Conservation (phyloP, 179 eudicot species). For the Beta lomatogona region DNA sequence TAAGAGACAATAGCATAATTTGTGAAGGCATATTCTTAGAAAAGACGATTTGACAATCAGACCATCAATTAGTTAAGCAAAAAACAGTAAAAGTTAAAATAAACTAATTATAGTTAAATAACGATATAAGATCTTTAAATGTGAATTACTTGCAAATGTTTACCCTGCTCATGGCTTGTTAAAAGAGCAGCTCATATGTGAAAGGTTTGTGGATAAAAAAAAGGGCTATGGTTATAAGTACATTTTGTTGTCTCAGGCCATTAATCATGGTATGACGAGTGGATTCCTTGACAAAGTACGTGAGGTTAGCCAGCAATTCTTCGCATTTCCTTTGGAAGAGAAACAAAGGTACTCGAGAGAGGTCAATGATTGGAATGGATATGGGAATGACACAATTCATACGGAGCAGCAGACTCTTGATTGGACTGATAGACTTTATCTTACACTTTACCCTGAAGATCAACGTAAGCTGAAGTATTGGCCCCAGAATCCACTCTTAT, state of each 20-base stretch:
- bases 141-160: no score
- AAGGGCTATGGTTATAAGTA: not conserved
- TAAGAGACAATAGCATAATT: no score
- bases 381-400: conserved; percentile 15
- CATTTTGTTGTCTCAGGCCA: not conserved
- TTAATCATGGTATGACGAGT: conserved; percentile 15
- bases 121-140: no score
- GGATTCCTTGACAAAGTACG: conserved; percentile 9
- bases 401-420: conserved; percentile 8
- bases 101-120: no score
- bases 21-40: no score
- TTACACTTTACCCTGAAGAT: conserved; percentile 14
- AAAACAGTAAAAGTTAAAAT: no score
- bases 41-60: no score
- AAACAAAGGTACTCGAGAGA: conserved; percentile 21
- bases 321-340: conserved; percentile 39
- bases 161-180: no score
- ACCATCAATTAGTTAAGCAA: no score
- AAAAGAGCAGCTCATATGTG: not conserved
- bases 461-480: conserved; percentile 11
- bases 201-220: not conserved
- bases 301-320: not conserved
- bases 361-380: conserved; percentile 14
- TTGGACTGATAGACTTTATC: conserved; percentile 16
- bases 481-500: conserved; percentile 11